phyloP scores from a whole-genome alignment of 2,329 filamentous ascomycete genomes.

The Nemania bipapillata region DNA sequence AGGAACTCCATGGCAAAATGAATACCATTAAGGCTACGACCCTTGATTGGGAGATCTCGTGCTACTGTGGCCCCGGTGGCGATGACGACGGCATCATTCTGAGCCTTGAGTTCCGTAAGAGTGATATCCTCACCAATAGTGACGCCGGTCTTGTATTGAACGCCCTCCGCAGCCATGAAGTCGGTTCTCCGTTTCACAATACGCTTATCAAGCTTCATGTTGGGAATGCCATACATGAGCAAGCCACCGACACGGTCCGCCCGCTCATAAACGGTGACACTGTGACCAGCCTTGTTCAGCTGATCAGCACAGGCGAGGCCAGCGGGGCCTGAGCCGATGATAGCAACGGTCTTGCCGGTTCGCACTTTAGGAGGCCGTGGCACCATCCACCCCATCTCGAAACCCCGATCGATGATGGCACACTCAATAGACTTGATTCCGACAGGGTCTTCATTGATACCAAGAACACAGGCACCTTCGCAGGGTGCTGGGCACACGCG shows the following conservation, averaged over 20 bases:
- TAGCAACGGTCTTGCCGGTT: constrained; percentile 86
- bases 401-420: constrained; percentile 95
- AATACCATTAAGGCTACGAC: constrained; percentile 86
- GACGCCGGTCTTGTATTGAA: constrained; percentile 82
- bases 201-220: constrained; percentile 99
- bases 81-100: constrained; percentile 86
- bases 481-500: constrained; percentile 97
- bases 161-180: constrained; percentile 90
- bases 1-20: constrained; percentile 98
- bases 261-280: constrained; percentile 90
- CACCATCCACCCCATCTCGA: constrained; percentile 98
- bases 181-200: constrained; percentile 94
- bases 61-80: constrained; percentile 93
- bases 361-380: constrained; percentile 80
- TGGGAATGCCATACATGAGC: constrained; percentile 98
- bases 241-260: constrained; percentile 89
- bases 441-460: constrained; percentile 96
- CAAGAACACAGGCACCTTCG: constrained; percentile 93
- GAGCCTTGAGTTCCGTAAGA: constrained; percentile 75
- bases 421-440: constrained; percentile 99
- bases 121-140: constrained; percentile 79
- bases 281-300: constrained; percentile 90
- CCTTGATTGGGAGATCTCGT: constrained; percentile 89
- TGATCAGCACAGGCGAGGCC: constrained; percentile 92
- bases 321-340: constrained; percentile 91